Base-by-base conservation (phyloP, 2,329 filamentous ascomycete species). In the Akanthomyces dipterigenus region DNA sequence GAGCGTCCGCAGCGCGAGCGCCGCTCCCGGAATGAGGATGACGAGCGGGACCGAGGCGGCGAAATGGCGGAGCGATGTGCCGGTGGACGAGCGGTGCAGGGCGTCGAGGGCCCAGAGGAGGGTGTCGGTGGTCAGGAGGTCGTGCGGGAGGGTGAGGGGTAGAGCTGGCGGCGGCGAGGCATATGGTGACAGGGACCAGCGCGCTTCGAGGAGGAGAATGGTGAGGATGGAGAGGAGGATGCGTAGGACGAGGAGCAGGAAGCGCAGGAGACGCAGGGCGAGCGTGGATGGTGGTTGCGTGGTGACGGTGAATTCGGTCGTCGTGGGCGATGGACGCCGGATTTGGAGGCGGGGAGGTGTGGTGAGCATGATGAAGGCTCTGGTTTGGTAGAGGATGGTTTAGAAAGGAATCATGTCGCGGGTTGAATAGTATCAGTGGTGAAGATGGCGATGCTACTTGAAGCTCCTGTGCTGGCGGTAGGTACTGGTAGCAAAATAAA, bases 221-320 rank as follows among this genome's bases (percentile, higher is more conserved):
- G 79, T 72, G 57, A 69, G 67, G 48, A 78, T 63, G 38, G 74
- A 71, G 61, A 82, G 71, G 65, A 79, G 65, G 34, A 82, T 62
- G 38, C 81, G 78, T 36, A 77, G 55, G 61, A 78, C 67, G 63
- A 79, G 69, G 42, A 82, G 73, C 49, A 80, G 65, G 49, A 72
- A 63, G 55, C 80, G 73, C 22, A 82, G 70, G 38, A 81, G 65
- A 45, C 78, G 80, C 7, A 82, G 74, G 2, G 80, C 68, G 18
- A 82, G 63, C 0, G 81, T 82, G 4, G 76, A 71, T 0, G 77
- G 75, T 1, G 89, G 85, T 49, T 86, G 85, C 62, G 93, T 97
- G 40, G 93, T 95, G 61, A 97, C 90, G 34, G 89, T 96, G 80
- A 93, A 98, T 66, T 90, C 89, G 71, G 90, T 87, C n/a, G 95